Evolutionary conservation across 768 basidiomycete genomes (phyloP).

Genomic region (Lentinus tigrinus): DNA sequence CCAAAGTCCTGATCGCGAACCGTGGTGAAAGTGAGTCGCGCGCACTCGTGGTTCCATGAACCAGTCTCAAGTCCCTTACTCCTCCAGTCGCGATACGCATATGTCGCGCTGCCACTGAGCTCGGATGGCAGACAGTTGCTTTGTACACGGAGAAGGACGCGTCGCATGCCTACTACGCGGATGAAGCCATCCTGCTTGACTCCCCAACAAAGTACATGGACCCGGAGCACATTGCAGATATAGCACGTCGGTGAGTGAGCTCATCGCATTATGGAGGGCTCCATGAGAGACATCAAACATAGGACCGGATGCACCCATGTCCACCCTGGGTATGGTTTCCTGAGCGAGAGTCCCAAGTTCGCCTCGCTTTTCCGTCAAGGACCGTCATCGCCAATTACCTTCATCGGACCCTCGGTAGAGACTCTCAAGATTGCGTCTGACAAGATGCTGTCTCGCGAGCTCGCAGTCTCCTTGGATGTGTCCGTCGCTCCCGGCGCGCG

Average conservation of each 20-base stretch:
- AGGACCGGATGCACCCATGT: slow-evolving; percentile 28
- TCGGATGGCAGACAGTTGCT: slow-evolving; percentile 29
- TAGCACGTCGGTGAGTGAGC: slow-evolving; percentile 15
- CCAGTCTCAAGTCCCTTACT: not conserved
- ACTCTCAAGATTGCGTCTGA: slow-evolving; percentile 23
- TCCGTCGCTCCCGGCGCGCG: slow-evolving; percentile 31
- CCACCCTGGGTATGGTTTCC: slow-evolving; percentile 28
- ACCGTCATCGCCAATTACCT: slow-evolving; percentile 8
- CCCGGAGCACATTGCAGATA: slow-evolving; percentile 21
- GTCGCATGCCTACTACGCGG: slow-evolving; percentile 26
- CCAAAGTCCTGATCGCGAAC: slow-evolving; percentile 32
- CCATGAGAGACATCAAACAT: no score
- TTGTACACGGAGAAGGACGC: slow-evolving; percentile 29
- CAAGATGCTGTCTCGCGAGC: slow-evolving; percentile 27
- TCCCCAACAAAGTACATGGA: slow-evolving; percentile 17
- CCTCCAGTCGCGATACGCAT: slow-evolving; percentile 30
- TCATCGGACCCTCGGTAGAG: slow-evolving; percentile 28
- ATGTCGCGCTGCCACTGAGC: slow-evolving; percentile 25
- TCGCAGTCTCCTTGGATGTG: slow-evolving; percentile 28
- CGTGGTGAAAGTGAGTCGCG: slow-evolving; percentile 35
- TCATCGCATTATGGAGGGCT: no score
- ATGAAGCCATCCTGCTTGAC: slow-evolving; percentile 23
- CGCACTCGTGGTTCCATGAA: not conserved
- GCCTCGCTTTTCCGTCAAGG: slow-evolving; percentile 24
- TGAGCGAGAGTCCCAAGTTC: slow-evolving; percentile 30